Base-by-base conservation (phyloP, 2,329 filamentous ascomycete genomes). In the Penicillium glabrum region DNA sequence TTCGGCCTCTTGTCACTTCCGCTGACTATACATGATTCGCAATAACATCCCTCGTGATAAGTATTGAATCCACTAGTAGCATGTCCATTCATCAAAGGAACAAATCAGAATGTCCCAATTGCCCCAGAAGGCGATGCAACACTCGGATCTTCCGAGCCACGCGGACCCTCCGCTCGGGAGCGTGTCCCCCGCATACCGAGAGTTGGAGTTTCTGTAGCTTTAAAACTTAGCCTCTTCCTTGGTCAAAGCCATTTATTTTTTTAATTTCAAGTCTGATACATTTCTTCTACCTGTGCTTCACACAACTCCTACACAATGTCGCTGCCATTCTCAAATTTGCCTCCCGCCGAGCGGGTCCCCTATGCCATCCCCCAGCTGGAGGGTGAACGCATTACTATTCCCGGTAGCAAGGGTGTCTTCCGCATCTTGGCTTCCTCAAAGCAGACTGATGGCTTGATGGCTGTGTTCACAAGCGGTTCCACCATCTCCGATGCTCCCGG, bases 371-470 rank as follows among this genome's bases (percentile, higher is more conserved):
- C 75, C 47, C 79, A 81, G 59, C 70, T 81, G 13, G 79, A 82
- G 50, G 81, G 81, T 35, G 81, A 83, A 63, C 75, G 78, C 44
- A 70, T 83, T 54, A 79, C 79, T 6, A 81, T 83, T 47, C 81
- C 81, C 1, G 78, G 80, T 0, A 82, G 79, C 63, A 83, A 82
- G 62, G 80, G 80, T 6, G 73, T 75, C 10, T 82, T 82, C 56
- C 76, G 81, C 33, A 78, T 83, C 39, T 67, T 83, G 2, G 77
- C 81, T 8, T 83, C 81, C 0, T 77, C 80, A 5, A 80, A 80
- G 61, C 80, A 83, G 61, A 83, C 79, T 3, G 73, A 78, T 61
- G 79, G 80, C 35, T 71, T 77, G 16, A 82, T 83, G 64, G 77
- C 80, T 3, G 76, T 83, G 14, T 82, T 83, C 56, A 70, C 74